Percentiles rank a stretch among this genome's conserved stretches.
phyloP scores from a whole-genome alignment of 768 basidiomycete genomes.

The Artomyces pyxidatus region DNA sequence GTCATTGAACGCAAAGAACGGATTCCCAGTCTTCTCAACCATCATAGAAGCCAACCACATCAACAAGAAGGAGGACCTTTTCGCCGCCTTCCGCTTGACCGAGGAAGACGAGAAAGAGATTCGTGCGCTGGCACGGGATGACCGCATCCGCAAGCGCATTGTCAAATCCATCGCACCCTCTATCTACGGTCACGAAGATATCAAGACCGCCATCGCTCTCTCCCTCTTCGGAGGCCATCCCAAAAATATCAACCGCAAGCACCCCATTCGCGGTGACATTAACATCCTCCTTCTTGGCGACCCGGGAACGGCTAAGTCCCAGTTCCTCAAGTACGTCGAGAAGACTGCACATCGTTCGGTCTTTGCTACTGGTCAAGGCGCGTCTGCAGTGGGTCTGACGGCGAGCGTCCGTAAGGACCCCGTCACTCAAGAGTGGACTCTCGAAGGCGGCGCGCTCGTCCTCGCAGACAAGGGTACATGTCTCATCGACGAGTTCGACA shows the following conservation, averaged over 20 bases:
- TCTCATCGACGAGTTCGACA: conserved; percentile 98
- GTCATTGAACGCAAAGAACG: conserved; percentile 95
- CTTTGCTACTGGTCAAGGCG: conserved; percentile 97
- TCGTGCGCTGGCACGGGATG: conserved; percentile 77
- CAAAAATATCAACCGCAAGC: conserved; percentile 96
- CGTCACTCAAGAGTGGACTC: conserved; percentile 94
- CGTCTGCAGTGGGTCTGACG: conserved; percentile 95
- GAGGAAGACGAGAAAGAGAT: conserved; percentile 97
- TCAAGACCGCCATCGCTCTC: conserved; percentile 94
- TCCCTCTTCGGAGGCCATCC: conserved; percentile 91
- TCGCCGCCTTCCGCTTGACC: conserved; percentile 95
- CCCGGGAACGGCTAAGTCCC: conserved; percentile 98
- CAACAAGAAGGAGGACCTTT: conserved; percentile 98
- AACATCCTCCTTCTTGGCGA: conserved; percentile 95
- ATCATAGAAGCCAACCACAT: conserved; percentile 97
- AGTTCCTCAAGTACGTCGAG: conserved; percentile 97
- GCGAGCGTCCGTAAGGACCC: conserved; percentile 99
- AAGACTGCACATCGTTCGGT: conserved; percentile 98
- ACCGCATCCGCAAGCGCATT: conserved; percentile 93
- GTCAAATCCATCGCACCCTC: conserved; percentile 98
- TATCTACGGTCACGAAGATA: conserved; percentile 98
- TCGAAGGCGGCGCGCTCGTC: conserved; percentile 97
- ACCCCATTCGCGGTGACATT: conserved; percentile 94
- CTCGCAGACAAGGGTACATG: conserved; percentile 97
- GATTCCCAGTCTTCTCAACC: conserved; percentile 98